Conservation (phyloP, 2,329 filamentous ascomycete genomes). For the Dactylellina parvicollis region DNA sequence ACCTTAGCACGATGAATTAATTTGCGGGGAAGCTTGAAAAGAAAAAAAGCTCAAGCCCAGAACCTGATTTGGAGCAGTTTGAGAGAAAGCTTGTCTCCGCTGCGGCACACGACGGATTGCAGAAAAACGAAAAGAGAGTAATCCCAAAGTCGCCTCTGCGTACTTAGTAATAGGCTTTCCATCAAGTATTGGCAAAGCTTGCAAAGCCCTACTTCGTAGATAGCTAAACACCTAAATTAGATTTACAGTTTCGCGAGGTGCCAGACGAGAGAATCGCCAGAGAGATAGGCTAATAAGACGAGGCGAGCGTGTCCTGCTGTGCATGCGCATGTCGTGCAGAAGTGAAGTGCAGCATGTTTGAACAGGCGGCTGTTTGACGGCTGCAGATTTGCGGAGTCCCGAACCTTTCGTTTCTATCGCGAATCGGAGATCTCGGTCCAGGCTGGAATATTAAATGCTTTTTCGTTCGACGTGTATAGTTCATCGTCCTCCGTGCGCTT, state of each 20-base stretch:
- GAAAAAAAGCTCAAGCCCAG: too few relatives aligned
- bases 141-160: too few relatives aligned
- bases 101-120: background rate
- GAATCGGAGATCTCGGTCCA: conserved; percentile 15
- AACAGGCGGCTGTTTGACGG: conserved; percentile 28
- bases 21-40: too few relatives aligned
- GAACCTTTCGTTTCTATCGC: conserved; percentile 6
- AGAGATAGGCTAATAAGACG: conserved; percentile 1
- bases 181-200: too few relatives aligned
- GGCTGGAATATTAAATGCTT: background rate
- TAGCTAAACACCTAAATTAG: too few relatives aligned
- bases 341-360: conserved; percentile 33
- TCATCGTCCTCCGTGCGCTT: conserved; percentile 27
- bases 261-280: background rate
- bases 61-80: background rate
- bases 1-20: too few relatives aligned
- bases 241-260: too few relatives aligned
- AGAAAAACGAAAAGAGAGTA: too few relatives aligned
- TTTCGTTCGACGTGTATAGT: background rate
- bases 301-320: conserved; percentile 38
- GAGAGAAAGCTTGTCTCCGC: background rate
- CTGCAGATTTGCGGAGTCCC: background rate
- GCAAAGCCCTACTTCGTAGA: too few relatives aligned
- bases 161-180: too few relatives aligned
- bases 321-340: conserved; percentile 18